Evolutionary conservation across 2,329 filamentous ascomycete genomes (phyloP), one percentile per base, ranked within the genome.

Genomic region (Trichoderma breve): DNA sequence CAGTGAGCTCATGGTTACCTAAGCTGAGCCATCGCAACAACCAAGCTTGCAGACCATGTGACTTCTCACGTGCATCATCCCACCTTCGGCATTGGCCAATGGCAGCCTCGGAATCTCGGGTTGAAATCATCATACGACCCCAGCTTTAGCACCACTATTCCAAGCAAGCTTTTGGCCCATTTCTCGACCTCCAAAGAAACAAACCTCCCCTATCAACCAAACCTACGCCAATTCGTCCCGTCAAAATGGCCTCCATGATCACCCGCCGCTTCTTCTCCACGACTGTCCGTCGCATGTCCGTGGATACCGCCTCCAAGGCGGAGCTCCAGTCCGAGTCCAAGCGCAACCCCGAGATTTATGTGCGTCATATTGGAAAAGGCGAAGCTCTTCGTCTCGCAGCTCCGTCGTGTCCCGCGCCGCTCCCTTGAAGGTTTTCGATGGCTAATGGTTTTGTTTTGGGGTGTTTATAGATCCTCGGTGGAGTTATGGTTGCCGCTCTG

Each of bases 401-500:
- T 43, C 30, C 34, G 58, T 30, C 8, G n/a, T 11, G 5, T 58
- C 9, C 28, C 55, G 55, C 24, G n/a, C 47, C 21, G 53, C 24
- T 36, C 2, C 21, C 7, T 32, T 47, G 28, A 26, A 15, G 43
- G 12, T 2, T n/a, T 55, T 8, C 3, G 12, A 55, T 30, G 32
- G 67, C 67, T 70, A 63, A 70, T 55, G 24, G n/a, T 24, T 28
- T 21, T 34, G 21, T 8, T 28, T 39, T 62, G 58, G 70, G 58
- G 72, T 55, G 61, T 66, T 58, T 76, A 74, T 79, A 98, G 96
- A 90, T 98, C 80, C 92, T 99, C 76, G 89, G 95, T 75, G 93
- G 90, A 80, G 91, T 98, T 82, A 97, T 98, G 94, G 91, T 92
- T 78, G 91, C 91, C 82, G 92, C 93, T 78, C 92, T 98, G 80